phyloP scores from a whole-genome alignment of 805 yeast species.

The Nakazawaea laoshanensis region DNA sequence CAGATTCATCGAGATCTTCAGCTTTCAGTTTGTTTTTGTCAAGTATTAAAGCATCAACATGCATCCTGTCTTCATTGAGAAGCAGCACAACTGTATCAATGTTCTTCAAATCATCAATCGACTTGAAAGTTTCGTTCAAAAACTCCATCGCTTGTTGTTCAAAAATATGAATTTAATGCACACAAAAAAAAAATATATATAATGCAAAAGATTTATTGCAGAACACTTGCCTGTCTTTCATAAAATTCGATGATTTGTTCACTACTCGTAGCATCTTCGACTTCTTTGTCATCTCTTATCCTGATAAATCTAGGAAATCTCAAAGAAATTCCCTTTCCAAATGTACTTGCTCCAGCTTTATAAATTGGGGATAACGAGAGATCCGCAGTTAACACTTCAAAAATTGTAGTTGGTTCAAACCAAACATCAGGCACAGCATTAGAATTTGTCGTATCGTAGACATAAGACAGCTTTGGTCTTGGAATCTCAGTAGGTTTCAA shows the following conservation, averaged over 20 bases:
- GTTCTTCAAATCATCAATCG: conserved; percentile 9
- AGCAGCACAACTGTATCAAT: conserved; percentile 7
- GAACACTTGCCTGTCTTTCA: conserved; percentile 49
- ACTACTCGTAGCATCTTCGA: conserved; percentile 81
- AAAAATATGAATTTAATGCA: neutral
- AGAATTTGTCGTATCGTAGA: conserved; percentile 51
- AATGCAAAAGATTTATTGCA: neutral
- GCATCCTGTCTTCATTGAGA: conserved; percentile 6
- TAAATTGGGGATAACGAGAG: conserved; percentile 82
- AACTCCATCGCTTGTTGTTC: conserved; percentile 5
- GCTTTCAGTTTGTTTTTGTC: conserved; percentile 1
- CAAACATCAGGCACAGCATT: conserved; percentile 84
- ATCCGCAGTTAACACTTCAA: conserved; percentile 91
- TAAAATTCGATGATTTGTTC: conserved; percentile 82
- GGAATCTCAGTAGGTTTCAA: conserved; percentile 61
- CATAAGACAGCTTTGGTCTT: conserved; percentile 57
- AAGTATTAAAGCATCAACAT: conserved; percentile 7
- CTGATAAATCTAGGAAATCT: conserved; percentile 84
- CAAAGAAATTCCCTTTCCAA: conserved; percentile 78
- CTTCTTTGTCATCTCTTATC: conserved; percentile 75
- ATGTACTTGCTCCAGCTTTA: conserved; percentile 67
- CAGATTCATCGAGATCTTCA: neutral
- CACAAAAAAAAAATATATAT: neutral
- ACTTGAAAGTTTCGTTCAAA: conserved; percentile 9
- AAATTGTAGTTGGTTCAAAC: conserved; percentile 80